phyloP scores from a whole-genome alignment of 2,329 filamentous ascomycete species.

The Cladosporium halotolerans region DNA sequence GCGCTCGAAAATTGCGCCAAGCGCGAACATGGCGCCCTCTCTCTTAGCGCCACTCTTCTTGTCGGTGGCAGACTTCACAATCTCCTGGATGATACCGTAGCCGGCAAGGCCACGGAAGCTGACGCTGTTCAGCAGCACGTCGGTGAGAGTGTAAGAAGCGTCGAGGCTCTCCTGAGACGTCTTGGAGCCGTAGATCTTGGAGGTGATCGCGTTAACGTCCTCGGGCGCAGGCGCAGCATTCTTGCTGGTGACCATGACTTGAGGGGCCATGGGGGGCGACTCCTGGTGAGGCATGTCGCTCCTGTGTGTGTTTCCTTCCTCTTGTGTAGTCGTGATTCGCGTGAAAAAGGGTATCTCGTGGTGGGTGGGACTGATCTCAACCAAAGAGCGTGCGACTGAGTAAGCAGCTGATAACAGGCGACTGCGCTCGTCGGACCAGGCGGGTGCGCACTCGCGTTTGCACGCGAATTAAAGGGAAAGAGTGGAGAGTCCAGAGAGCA shows the following conservation, averaged over 20 bases:
- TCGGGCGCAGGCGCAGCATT: constrained; percentile 40
- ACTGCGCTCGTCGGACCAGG: neutral
- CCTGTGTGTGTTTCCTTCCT: neutral
- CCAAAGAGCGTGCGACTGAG: constrained; percentile 4
- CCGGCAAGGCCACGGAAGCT: constrained; percentile 56
- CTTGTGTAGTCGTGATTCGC: constrained; percentile 5
- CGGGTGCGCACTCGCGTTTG: constrained; percentile 3
- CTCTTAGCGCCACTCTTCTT: constrained; percentile 85
- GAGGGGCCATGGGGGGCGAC: constrained; percentile 43
- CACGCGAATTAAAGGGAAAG: constrained; percentile 7
- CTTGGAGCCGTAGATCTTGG: constrained; percentile 43
- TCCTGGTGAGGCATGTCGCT: constrained; percentile 44
- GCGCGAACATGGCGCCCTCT: constrained; percentile 89
- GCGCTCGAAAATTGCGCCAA: constrained; percentile 88
- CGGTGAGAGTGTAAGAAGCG: constrained; percentile 58
- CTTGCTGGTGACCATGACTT: constrained; percentile 42
- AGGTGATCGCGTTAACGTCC: constrained; percentile 39
- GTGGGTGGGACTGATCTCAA: neutral
- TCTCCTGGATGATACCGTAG: constrained; percentile 57
- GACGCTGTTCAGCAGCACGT: constrained; percentile 58
- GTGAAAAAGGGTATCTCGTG: constrained; percentile 5
- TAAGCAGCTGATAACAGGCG: constrained; percentile 9
- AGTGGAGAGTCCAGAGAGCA: constrained; percentile 9
- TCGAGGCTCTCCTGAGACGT: constrained; percentile 53
- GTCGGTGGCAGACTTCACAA: constrained; percentile 74